Evolutionary conservation across 352 stramenopile species (phyloP).

Genomic region (Globisporangium parvum): DNA sequence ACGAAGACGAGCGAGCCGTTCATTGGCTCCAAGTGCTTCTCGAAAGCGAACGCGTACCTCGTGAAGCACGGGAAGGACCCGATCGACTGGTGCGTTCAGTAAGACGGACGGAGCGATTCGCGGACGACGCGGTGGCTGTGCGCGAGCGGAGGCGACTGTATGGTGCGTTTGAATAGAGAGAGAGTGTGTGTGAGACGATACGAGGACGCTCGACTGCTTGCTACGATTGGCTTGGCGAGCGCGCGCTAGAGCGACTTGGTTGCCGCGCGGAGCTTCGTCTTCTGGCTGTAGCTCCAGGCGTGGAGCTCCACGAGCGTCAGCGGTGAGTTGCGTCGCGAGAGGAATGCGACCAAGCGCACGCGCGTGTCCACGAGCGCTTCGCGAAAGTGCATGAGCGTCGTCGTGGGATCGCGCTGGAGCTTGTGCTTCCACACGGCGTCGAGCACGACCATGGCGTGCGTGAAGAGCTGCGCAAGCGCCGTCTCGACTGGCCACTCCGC

Average conservation of each 20-base stretch:
- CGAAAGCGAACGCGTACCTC: constrained; percentile 75
- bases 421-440: constrained; percentile 56
- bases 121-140: constrained; percentile 15
- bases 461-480: constrained; percentile 53
- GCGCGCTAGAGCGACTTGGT: constrained; percentile 11
- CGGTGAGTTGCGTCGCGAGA: constrained; percentile 34
- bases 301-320: constrained; percentile 43
- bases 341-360: constrained; percentile 38
- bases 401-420: constrained; percentile 36
- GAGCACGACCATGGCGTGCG: constrained; percentile 52
- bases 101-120: not conserved
- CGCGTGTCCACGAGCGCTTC: constrained; percentile 50
- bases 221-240: not conserved
- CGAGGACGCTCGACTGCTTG: not conserved
- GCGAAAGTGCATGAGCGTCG: constrained; percentile 57
- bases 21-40: constrained; percentile 92
- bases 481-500: constrained; percentile 40
- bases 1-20: constrained; percentile 96
- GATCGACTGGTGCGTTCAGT: constrained; percentile 71
- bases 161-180: not conserved
- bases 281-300: constrained; percentile 38
- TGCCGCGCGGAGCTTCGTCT: constrained; percentile 6
- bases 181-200: no score
- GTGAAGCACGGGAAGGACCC: constrained; percentile 66
- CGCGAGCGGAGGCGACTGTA: no score